These are phyloP conservation scores for Agarophyton chilense DNA, from an alignment of 23 red algal species.

Conservation along the genomic window DNA sequence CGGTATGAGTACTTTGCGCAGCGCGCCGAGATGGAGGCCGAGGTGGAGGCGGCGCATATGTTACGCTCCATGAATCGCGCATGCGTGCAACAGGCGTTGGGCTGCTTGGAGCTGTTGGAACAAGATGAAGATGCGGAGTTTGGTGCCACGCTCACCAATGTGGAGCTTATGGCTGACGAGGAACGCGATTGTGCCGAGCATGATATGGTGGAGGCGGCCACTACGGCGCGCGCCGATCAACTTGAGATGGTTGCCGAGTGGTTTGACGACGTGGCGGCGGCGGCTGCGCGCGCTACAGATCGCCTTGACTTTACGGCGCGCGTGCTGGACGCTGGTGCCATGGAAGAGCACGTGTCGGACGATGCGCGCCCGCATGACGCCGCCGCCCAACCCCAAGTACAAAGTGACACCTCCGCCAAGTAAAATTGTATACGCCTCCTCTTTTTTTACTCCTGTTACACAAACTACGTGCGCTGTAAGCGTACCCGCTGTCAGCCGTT, in stretches of 20 bases:
- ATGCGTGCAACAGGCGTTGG: conserved; percentile 48
- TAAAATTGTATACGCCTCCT: no score
- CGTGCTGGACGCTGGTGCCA: conserved; percentile 27
- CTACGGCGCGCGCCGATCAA: background rate
- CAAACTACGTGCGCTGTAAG: no score
- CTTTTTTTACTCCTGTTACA: no score
- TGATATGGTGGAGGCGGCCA: background rate
- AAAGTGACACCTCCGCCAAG: no score
- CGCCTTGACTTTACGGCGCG: conserved; percentile 22
- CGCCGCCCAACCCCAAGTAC: no score
- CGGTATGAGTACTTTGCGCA: conserved; percentile 76
- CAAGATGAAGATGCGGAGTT: conserved; percentile 40
- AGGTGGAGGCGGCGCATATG: conserved; percentile 53
- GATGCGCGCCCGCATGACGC: background rate
- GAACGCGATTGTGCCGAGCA: conserved; percentile 21
- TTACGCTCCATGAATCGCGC: conserved; percentile 21
- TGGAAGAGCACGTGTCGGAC: background rate
- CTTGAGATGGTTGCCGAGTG: conserved; percentile 33
- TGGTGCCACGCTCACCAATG: conserved; percentile 31
- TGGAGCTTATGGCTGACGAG: conserved; percentile 4
- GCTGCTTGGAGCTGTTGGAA: conserved; percentile 51
- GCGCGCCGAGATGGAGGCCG: conserved; percentile 67
- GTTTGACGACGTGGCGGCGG: conserved; percentile 56
- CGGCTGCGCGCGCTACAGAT: background rate
- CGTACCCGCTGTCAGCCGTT: no score